Evolutionary conservation across 331 rosid genomes (phyloP), one percentile per base, ranked within the genome.

Genomic region (Arachis monticola): DNA sequence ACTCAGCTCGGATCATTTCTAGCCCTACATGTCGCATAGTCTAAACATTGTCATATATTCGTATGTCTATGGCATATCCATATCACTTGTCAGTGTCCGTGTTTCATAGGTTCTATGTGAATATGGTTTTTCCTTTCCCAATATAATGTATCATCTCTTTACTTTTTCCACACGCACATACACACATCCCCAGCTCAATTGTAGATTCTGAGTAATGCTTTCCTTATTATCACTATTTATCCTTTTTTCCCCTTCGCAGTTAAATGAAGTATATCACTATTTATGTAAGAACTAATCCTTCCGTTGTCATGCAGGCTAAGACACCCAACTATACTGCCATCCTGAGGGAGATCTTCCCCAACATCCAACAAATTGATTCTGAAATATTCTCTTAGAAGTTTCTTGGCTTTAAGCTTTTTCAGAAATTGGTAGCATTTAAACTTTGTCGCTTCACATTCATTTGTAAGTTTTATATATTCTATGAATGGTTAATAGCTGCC

Each of bases 361-460:
- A 87, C 74, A 70, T 92, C 61, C 81, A 92, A 73, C 99, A 95
- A 79, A 85, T 92, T 82, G 99, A 92, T 85, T 95, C 93, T 47
- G 6, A 74, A 74, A 64, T 95, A 17, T 92, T 86, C 85, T 84
- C 87, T n/a, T 88, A 82, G 62, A 32, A 76, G 81, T 56, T 72
- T 67, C 67, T 40, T 45, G 80, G 74, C 82, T 17, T 69, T 70
- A 77, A 50, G n/a, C 66, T 32, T 77, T 70, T 75, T 8, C 22
- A 59, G 41, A 71, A 71, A 69, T 53, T 30, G 60, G 77, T 79
- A 67, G 70, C 80, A 48, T 81, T 81, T 30, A 31, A 72, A 73
- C 65, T 57, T 58, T 63, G 78, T 45, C 67, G 52, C 65, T 42
- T 10, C 45, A 46, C 62, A 59, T 77, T 51, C 46, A 58, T 58